Conservation (phyloP, 805 yeast species). For the Yarrowia osloensis region DNA sequence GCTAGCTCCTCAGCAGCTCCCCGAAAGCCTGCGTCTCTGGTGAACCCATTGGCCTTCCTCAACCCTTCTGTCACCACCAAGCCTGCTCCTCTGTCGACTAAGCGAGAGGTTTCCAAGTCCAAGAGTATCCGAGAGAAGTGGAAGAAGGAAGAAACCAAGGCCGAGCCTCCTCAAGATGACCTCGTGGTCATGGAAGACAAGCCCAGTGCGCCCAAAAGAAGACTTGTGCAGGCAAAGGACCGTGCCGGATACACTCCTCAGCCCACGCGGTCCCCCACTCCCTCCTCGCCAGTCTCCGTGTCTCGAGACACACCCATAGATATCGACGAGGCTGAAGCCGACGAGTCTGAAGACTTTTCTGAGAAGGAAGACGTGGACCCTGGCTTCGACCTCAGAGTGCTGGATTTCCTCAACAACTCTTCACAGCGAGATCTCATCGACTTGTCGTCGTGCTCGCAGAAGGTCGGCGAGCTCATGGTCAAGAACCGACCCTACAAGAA, state of each 20-base stretch:
- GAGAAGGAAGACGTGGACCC: conserved; percentile 51
- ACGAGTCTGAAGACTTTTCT: conserved; percentile 12
- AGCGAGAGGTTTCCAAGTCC: conserved; percentile 26
- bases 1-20: not conserved
- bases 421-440: conserved; percentile 75
- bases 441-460: conserved; percentile 69
- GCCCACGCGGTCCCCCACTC: not conserved
- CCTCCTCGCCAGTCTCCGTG: not conserved
- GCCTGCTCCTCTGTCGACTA: conserved; percentile 7
- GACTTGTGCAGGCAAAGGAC: conserved; percentile 28
- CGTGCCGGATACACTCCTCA: conserved; percentile 4
- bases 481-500: conserved; percentile 67
- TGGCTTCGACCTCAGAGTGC: conserved; percentile 63
- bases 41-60: conserved; percentile 19
- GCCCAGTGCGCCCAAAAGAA: conserved; percentile 18
- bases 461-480: conserved; percentile 64
- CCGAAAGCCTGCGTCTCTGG: not conserved
- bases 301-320: not conserved
- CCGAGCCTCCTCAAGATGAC: not conserved
- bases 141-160: not conserved
- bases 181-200: conserved; percentile 15
- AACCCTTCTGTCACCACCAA: not conserved
- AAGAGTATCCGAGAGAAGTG: conserved; percentile 26
- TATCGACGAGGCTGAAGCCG: conserved; percentile 19
- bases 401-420: conserved; percentile 78